Evolutionary conservation across 176 grass and related monocot genomes (phyloP).

Genomic region (Triticum dicoccoides): DNA sequence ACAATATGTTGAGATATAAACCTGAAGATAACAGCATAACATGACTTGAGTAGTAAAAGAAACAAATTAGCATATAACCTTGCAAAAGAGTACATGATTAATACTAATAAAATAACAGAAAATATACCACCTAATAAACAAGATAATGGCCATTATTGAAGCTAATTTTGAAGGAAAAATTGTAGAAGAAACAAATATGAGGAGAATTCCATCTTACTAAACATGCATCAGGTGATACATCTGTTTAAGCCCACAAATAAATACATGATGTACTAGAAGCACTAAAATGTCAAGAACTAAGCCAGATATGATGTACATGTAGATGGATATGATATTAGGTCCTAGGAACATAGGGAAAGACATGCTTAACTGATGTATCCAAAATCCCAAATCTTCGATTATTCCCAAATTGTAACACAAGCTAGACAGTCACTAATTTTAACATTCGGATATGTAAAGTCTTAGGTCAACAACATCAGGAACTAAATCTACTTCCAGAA

Average conservation of each 20-base stretch:
- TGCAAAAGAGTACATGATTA: not conserved
- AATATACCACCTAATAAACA: not conserved
- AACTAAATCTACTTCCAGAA: not conserved
- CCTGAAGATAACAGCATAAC: not conserved
- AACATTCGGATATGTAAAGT: not conserved
- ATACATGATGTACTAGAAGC: not conserved
- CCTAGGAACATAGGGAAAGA: not conserved
- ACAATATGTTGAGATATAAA: not conserved
- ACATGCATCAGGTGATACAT: not conserved
- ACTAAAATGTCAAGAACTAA: not conserved
- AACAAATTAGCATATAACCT: not conserved
- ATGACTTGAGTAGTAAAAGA: not conserved
- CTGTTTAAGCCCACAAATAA: not conserved
- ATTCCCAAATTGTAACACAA: not conserved
- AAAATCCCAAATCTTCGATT: not conserved
- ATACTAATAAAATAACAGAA: not conserved
- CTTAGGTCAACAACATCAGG: not conserved
- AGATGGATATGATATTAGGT: not conserved
- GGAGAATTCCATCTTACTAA: not conserved
- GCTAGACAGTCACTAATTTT: not conserved
- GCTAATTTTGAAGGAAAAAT: not conserved
- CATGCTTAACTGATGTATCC: not conserved
- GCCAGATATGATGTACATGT: not conserved
- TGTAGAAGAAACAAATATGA: not conserved
- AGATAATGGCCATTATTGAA: not conserved